These are phyloP conservation scores for Porphyridium purpureum DNA, from an alignment of 23 red algal genomes.

Conservation along the genomic window DNA sequence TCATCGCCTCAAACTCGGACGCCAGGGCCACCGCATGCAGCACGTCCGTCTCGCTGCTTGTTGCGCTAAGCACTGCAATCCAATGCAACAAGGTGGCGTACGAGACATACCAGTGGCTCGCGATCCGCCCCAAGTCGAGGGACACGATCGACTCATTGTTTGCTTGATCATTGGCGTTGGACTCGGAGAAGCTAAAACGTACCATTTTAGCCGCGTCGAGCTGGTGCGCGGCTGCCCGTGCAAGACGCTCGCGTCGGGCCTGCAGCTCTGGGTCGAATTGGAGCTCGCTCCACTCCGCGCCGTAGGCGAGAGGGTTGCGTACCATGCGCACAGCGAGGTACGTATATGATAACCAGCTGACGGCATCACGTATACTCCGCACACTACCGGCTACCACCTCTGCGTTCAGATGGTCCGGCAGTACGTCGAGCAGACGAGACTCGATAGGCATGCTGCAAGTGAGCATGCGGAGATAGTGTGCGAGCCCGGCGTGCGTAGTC, in stretches of 20 bases:
- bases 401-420: slow-evolving; percentile 73
- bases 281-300: slow-evolving; percentile 29
- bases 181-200: slow-evolving; percentile 36
- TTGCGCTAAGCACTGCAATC: slow-evolving; percentile 15
- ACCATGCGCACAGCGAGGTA: slow-evolving; percentile 85
- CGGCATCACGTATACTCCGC: slow-evolving; percentile 33
- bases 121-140: slow-evolving; percentile 62
- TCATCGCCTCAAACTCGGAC: slow-evolving; percentile 53
- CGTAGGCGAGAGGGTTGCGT: slow-evolving; percentile 40
- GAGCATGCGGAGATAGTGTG: slow-evolving; percentile 59
- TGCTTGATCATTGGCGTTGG: no score
- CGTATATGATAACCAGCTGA: slow-evolving; percentile 67
- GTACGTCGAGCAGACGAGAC: slow-evolving; percentile 35
- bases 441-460: slow-evolving; percentile 66
- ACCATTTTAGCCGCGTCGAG: slow-evolving; percentile 47
- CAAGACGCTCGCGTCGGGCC: slow-evolving; percentile 25
- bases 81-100: slow-evolving; percentile 36
- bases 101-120: slow-evolving; percentile 54
- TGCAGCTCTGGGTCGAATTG: slow-evolving; percentile 25
- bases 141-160: slow-evolving; percentile 22
- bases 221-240: slow-evolving; percentile 31
- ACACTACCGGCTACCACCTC: slow-evolving; percentile 66
- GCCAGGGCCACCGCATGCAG: slow-evolving; percentile 44
- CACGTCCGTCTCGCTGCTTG: slow-evolving; percentile 47
- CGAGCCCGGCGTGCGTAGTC: slow-evolving; percentile 50